Evolutionary conservation across 345 rosid species (phyloP).

Genomic region (Microcos paniculata): DNA sequence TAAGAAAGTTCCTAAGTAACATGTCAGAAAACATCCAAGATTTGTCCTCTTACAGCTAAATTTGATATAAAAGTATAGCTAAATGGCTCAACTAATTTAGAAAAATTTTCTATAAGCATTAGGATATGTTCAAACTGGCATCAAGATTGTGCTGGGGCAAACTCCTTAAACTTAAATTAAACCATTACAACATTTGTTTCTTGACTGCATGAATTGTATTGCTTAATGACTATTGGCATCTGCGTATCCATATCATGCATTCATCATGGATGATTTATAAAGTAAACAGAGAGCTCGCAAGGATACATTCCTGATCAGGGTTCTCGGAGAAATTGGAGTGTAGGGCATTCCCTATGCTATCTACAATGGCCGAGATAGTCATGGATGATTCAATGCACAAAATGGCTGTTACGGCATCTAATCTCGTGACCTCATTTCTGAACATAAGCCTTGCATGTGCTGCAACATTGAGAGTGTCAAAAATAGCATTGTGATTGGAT

Average conservation of each 20-base stretch:
- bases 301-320: constrained; percentile 94
- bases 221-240: not conserved
- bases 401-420: constrained; percentile 91
- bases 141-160: not conserved
- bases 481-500: not conserved
- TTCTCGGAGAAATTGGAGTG: constrained; percentile 86
- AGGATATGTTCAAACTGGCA: not conserved
- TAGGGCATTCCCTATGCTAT: constrained; percentile 79
- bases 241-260: not conserved
- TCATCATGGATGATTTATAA: not conserved
- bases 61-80: not conserved
- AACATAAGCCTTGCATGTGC: constrained; percentile 98
- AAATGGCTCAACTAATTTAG: not conserved
- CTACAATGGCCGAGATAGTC: constrained; percentile 93
- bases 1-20: not conserved
- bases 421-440: constrained; percentile 77
- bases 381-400: constrained; percentile 92
- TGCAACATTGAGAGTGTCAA: constrained; percentile 29
- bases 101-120: not conserved
- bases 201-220: not conserved
- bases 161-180: not conserved
- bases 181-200: not conserved
- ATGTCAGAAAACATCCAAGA: not conserved
- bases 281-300: constrained; percentile 21
- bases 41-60: not conserved